Base-by-base conservation (phyloP, 441 rosid genomes). In the Gossypium laxum region DNA sequence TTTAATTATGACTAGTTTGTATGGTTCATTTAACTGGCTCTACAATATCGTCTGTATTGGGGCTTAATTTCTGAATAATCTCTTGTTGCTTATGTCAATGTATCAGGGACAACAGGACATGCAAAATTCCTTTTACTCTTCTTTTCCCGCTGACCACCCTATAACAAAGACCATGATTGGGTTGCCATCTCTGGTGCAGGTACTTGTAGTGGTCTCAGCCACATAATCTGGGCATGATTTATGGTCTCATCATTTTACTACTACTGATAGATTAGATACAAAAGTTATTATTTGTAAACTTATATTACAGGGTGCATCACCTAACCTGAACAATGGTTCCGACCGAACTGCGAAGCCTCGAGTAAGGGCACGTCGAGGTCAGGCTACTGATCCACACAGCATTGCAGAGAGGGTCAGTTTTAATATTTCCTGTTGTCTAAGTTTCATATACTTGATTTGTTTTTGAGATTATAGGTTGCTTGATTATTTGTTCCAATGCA, bases 341-440 rank as follows among this genome's bases (percentile, higher is more conserved):
- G 69, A 74, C 38, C 82, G 77, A 68, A 76, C 70, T 19, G 83
- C 73, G 63, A 89, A 89, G 83, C 85, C 91, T 38, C 81, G 92
- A 65, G 86, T 74, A 5, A 78, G 96, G 70, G 96, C 96, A 14
- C 89, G 91, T 54, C 86, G 94, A 79, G 96, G 96, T 71, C 93
- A 91, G 73, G 96, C 96, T 22, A 90, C 96, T 1, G 93, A 88
- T 78, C 96, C 96, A 69, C 96, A 90, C 79, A 88, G 96, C 70
- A 90, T 90, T 34, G 96, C 96, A 32, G 96, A 91, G 68, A 76
- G 94, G 75, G 96, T 91, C 67, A 60, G 82, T 70, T 34, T 14
- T 57, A 55, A n/a, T 52, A 0, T 45, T 15, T 58, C 34, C 43
- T 5, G 55, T 15, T 2, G 32, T 61, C 56, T 4, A 48, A 71